Base-by-base conservation (phyloP, 768 basidiomycete genomes). In the Russula lepida region DNA sequence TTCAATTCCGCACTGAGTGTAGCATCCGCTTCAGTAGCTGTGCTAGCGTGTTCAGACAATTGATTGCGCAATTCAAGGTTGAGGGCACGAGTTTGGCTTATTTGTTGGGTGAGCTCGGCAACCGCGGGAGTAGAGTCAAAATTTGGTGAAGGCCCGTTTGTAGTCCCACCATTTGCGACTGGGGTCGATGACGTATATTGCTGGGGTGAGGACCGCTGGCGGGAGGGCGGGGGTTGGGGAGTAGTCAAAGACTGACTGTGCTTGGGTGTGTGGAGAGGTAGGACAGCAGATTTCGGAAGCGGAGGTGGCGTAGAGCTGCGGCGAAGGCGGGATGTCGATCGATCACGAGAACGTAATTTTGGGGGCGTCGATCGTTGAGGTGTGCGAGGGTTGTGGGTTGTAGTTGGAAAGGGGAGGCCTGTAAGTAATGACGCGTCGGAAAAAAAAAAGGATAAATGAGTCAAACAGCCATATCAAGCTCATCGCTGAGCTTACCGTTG, bases 291-390 rank as follows among this genome's bases (percentile, higher is more conserved):
- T 73, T 92, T 89, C 27, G 90, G 90, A 21, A 92, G 77, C 37
- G 90, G 91, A 1, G 91, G 91, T 0, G 91, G 90, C 0, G 87
- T 84, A n/a, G 81, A 81, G 69, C 81, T 88, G 58, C 88, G 82
- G 28, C 76, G 54, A 30, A 30, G 41, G 17, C 37, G 30, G 17
- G 59, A 64, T 12, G 66, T 44, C 25, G 68, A 63, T 43, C 66
- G 67, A 46, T 74, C 70, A 50, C 75, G 75, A 60, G 79, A 56
- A 75, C 71, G n/a, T 78, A 77, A 66, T 78, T 79, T 69, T 84
- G 81, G 50, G 81, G 79, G 74, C 83, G 83, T 65, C 81, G 73
- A 63, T 55, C 57, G 68, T 62, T 53, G 69, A 61, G 30, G 65
- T 25, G 49, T 54, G 55, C 63, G 63, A 52, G 49, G 52, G 52